Evolutionary conservation across 306 rosid genomes (phyloP), one percentile per base, ranked within the genome.

Genomic region (Carpinus fangiana): DNA sequence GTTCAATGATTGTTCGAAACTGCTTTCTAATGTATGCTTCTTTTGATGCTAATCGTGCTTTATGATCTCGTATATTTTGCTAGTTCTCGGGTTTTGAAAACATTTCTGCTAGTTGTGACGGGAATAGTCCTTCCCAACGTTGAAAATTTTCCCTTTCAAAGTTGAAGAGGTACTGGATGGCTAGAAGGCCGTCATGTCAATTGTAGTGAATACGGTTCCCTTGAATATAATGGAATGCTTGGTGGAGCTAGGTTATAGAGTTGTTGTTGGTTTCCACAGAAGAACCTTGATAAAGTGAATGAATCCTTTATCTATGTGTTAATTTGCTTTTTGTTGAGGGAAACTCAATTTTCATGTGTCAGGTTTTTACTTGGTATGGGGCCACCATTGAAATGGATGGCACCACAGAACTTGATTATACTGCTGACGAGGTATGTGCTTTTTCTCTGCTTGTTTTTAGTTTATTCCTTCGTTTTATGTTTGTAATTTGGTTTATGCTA

Each of bases 361-460:
- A 92, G 96, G 95, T 91, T 2, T 95, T 95, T 80, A 88, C 96
- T 73, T 95, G 97, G 98, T 86, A 87, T 74, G 98, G 98, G 73
- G 98, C 98, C 34, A 92, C 98, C 23, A 81, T 95, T 79, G 98
- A 95, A 85, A 76, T 92, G 93, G 98, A 95, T 52, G 98, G 98
- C 20, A 21, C 82, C n/a, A 93, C 98, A 2, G 97, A 95, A 82
- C 90, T 92, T 59, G 98, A 88, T 79, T 95, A 95, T 80, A 83
- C 93, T 10, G 98, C 96, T 0, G 98, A 95, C 28, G 98, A 95
- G 98, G 98, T 92, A 86, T 66, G 6, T 54, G 12, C 41, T 56
- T 77, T 16, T 2, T 20, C 52, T 60, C 50, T 64, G 31, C 0
- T 73, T 36, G 10, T 66, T 20, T 57, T 23, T 8, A 20, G 10